These are phyloP conservation scores for Hemileccinum impolitum DNA, from an alignment of 768 basidiomycete species.

Conservation along the genomic window DNA sequence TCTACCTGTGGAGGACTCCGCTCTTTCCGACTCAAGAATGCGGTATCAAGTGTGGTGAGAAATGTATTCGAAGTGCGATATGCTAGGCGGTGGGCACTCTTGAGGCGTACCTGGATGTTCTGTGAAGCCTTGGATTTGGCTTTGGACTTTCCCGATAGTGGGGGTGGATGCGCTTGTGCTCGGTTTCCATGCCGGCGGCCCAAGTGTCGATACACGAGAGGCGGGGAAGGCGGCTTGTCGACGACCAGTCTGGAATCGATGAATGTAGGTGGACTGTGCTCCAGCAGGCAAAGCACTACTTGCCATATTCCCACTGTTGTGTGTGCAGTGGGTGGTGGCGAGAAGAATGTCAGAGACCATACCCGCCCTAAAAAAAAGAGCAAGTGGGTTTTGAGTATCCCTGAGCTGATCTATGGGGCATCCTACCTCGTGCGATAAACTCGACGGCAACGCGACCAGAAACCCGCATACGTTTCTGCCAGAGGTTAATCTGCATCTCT, in stretches of 20 bases:
- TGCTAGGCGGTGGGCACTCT: conserved; percentile 15
- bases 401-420: too few species aligned
- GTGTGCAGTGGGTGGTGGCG: conserved; percentile 4
- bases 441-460: conserved; percentile 52
- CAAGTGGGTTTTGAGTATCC: too few species aligned
- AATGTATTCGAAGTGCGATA: conserved; percentile 20
- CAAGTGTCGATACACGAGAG: too few species aligned
- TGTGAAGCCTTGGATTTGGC: conserved; percentile 5
- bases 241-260: conserved; percentile 53
- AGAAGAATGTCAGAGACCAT: conserved; percentile 27
- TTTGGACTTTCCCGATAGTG: background rate
- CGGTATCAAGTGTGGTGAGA: conserved; percentile 1
- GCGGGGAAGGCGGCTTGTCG: conserved; percentile 26
- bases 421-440: conserved; percentile 59
- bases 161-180: background rate
- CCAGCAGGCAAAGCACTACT: conserved; percentile 48
- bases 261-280: conserved; percentile 56
- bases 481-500: conserved; percentile 44
- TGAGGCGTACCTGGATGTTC: conserved; percentile 32
- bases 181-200: too few species aligned
- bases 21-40: conserved; percentile 1
- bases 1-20: conserved; percentile 10
- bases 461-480: conserved; percentile 71
- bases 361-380: conserved; percentile 19
- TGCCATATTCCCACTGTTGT: conserved; percentile 31